Conservation (phyloP, 2,329 filamentous ascomycete species). For the Fusarium albosuccineum region DNA sequence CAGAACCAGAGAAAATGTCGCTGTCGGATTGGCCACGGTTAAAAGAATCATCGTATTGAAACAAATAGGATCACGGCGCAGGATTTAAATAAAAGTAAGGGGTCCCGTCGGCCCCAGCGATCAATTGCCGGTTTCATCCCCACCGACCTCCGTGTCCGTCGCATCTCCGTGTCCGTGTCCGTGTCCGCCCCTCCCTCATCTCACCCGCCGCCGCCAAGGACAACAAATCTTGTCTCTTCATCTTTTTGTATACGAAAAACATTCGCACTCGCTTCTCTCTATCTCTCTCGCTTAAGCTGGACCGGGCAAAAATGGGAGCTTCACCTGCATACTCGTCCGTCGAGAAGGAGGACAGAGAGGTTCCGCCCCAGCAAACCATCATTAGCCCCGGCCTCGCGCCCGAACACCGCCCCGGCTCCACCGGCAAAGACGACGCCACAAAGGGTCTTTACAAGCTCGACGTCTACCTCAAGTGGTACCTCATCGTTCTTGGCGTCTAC, state of each 20-base stretch:
- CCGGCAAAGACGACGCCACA: background rate
- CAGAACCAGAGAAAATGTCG: too few relatives aligned
- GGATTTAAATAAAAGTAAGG: background rate
- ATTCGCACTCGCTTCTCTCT: background rate
- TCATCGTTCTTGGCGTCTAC: conserved; percentile 28
- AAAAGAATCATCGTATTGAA: background rate
- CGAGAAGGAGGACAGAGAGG: conserved; percentile 30
- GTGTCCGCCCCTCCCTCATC: conserved; percentile 19
- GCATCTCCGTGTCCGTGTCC: conserved; percentile 35
- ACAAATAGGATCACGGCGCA: background rate
- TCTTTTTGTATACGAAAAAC: background rate
- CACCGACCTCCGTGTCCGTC: conserved; percentile 13
- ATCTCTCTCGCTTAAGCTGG: background rate
- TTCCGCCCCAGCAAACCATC: too few relatives aligned
- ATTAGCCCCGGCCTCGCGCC: too few relatives aligned
- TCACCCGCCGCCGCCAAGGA: background rate
- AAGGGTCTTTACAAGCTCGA: conserved; percentile 34
- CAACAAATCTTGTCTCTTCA: background rate
- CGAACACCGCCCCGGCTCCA: too few relatives aligned
- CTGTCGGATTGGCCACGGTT: background rate
- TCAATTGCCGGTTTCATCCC: conserved; percentile 27
- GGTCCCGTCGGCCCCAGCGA: background rate
- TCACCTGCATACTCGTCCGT: conserved; percentile 33
- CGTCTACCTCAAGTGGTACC: conserved; percentile 31
- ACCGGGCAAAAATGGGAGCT: conserved; percentile 18